Conservation (phyloP, 371 early-diverging fungal species). For the Haplosporangium sp. region DNA sequence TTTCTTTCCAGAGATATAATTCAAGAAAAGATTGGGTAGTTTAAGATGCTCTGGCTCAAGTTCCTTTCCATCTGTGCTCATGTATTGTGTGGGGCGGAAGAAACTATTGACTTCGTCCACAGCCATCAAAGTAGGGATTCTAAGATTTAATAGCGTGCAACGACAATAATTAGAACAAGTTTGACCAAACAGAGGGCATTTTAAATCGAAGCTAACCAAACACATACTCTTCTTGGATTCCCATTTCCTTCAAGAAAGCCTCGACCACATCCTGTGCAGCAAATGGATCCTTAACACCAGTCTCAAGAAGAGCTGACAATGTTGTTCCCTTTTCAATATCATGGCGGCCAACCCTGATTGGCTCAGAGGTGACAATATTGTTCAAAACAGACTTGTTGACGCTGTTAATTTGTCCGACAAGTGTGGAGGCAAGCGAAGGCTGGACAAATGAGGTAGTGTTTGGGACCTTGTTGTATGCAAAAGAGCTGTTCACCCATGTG, state of each 20-base stretch:
- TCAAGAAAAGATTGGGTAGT: constrained; percentile 50
- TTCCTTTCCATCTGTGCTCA: constrained; percentile 45
- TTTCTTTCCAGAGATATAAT: constrained; percentile 57
- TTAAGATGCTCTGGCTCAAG: constrained; percentile 52
- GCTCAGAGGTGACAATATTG: constrained; percentile 43
- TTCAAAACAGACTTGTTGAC: constrained; percentile 43
- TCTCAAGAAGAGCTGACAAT: constrained; percentile 40
- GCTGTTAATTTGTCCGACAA: constrained; percentile 50
- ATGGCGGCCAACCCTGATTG: constrained; percentile 41
- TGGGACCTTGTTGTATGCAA: constrained; percentile 49
- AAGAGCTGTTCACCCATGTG: constrained; percentile 56
- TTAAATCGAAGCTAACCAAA: neutral
- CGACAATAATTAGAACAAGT: neutral
- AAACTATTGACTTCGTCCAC: constrained; percentile 58
- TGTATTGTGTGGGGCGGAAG: constrained; percentile 55
- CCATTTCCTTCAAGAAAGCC: constrained; percentile 54
- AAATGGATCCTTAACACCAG: constrained; percentile 50
- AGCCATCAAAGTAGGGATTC: constrained; percentile 54
- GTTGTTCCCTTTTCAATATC: constrained; percentile 45
- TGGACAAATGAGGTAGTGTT: constrained; percentile 49
- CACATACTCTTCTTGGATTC: constrained; percentile 41
- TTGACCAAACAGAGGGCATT: neutral
- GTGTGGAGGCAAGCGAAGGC: constrained; percentile 48
- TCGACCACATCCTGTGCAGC: constrained; percentile 58
- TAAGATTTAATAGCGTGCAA: constrained; percentile 1